Conservation (phyloP, 805 yeast species). For the Spathaspora hagerdaliae region DNA sequence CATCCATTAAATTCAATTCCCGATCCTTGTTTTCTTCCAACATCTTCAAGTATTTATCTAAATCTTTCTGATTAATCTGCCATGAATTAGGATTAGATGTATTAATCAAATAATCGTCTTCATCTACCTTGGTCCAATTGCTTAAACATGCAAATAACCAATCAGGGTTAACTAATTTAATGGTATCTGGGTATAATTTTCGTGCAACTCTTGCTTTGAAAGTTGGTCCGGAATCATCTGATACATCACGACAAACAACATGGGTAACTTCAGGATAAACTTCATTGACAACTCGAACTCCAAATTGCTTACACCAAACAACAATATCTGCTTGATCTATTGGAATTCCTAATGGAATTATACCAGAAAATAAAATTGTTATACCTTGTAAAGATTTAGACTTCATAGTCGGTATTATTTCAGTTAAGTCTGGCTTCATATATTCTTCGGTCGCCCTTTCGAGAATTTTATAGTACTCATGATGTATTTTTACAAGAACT, state of each 20-base stretch:
- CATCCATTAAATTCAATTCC: constrained; percentile 4
- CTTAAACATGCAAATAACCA: constrained; percentile 89
- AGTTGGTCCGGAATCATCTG: constrained; percentile 45
- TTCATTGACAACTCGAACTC: constrained; percentile 76
- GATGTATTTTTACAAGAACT: constrained; percentile 63
- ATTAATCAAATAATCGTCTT: constrained; percentile 51
- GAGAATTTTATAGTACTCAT: constrained; percentile 54
- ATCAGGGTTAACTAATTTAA: constrained; percentile 81
- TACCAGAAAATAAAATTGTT: constrained; percentile 77
- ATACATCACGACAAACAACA: constrained; percentile 72
- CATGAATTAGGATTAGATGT: constrained; percentile 46
- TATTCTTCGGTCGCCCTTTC: constrained; percentile 18
- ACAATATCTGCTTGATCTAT: constrained; percentile 80
- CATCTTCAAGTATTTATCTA: constrained; percentile 35
- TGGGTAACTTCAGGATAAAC: constrained; percentile 77
- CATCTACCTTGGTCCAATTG: constrained; percentile 69
- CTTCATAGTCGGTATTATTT: constrained; percentile 75
- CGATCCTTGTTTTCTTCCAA: constrained; percentile 8
- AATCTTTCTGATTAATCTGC: constrained; percentile 42
- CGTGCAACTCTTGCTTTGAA: constrained; percentile 80
- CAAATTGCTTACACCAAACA: constrained; percentile 88
- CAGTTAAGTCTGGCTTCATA: constrained; percentile 55
- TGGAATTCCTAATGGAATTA: constrained; percentile 79
- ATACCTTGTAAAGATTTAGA: constrained; percentile 60
- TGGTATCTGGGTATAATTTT: constrained; percentile 47